Evolutionary conservation across 441 rosid species (phyloP), one percentile per base, ranked within the genome.

Genomic region (Metrosideros polymorpha): DNA sequence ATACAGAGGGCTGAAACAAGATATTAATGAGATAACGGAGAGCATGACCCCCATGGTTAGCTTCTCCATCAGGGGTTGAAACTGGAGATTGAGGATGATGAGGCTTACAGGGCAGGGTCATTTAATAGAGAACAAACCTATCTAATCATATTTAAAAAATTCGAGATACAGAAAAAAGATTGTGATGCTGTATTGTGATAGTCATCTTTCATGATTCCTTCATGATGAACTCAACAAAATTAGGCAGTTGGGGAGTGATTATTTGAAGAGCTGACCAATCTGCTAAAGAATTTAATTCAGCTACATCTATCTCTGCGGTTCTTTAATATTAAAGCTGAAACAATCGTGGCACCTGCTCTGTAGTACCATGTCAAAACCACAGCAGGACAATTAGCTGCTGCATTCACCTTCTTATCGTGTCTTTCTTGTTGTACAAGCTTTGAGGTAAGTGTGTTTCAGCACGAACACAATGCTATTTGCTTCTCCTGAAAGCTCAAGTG

Each of bases 181-280:
- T 71, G 76, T 83, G 35, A 79, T 19, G 85, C 27, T 76, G 85
- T 84, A 83, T 83, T 86, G 86, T 90, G 88, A 90, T 86, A 85
- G 90, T 89, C 90, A 93, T 91, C 90, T 93, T 93, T 93, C 92
- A 91, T 89, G 91, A 91, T 90, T 89, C 88, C 87, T 85, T 83
- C 87, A 87, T 89, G 92, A 90, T 90, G 91, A 88, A 86, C 66
- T 84, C 53, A 86, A 89, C 87, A 91, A 91, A 84, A 93, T 91
- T 87, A 85, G 87, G 39, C 90, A 89, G 84, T 90, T 92, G 90
- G 89, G 84, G 85, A 43, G 92, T 93, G 87, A 90, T 88, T 89
- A 89, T 91, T 90, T 83, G 57, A 83, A 55, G 83, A 71, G 47
- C 79, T 90, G 91, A 89, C 92, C 90, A 87, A 42, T 85, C 88